phyloP scores from a whole-genome alignment of 1,284 basidiomycete species.

The Meripilus lineatus region DNA sequence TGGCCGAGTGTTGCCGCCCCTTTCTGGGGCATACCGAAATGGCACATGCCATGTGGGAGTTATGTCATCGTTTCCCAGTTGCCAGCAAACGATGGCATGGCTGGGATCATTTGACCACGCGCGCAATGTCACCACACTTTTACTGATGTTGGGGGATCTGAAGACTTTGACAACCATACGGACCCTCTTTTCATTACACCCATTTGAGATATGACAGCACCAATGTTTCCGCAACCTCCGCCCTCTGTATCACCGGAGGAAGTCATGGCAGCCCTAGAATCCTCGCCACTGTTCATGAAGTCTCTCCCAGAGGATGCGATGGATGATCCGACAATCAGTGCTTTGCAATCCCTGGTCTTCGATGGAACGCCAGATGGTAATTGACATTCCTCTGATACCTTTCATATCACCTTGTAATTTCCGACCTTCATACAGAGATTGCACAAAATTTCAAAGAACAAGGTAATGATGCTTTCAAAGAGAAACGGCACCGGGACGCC shows the following conservation, averaged over 20 bases:
- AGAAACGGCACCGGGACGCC: slow-evolving; percentile 85
- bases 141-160: too few relatives aligned
- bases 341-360: slow-evolving; percentile 81
- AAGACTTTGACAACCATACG: too few relatives aligned
- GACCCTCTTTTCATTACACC: too few relatives aligned
- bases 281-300: slow-evolving; percentile 89
- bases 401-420: not conserved
- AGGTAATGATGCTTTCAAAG: slow-evolving; percentile 91
- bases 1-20: too few relatives aligned
- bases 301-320: slow-evolving; percentile 68
- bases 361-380: slow-evolving; percentile 92
- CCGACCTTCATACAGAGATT: slow-evolving; percentile 77
- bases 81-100: too few relatives aligned
- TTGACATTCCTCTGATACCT: slow-evolving; percentile 27
- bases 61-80: too few relatives aligned
- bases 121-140: too few relatives aligned
- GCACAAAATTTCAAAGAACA: slow-evolving; percentile 93
- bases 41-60: too few relatives aligned
- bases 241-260: slow-evolving; percentile 37
- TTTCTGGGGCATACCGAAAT: too few relatives aligned
- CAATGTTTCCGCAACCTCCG: slow-evolving; percentile 23
- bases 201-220: too few relatives aligned
- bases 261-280: slow-evolving; percentile 48
- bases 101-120: too few relatives aligned
- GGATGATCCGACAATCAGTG: slow-evolving; percentile 68